Percentiles rank a stretch among this genome's conserved stretches.
Conservation (phyloP, 2,329 filamentous ascomycete genomes). For the Tolypocladium guangdongense region DNA sequence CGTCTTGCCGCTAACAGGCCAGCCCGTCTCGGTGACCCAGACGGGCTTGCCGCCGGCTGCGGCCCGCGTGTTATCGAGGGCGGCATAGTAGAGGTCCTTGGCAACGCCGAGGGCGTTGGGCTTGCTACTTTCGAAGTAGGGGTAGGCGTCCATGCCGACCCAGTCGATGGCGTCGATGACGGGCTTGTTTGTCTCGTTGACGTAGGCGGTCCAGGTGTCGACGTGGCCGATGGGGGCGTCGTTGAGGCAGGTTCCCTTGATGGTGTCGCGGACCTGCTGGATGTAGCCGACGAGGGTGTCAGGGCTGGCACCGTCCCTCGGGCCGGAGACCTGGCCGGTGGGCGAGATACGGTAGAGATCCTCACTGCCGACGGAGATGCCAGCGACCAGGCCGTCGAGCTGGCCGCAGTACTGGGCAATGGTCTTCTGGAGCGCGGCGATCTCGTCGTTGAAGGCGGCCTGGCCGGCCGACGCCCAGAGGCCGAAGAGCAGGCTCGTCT, state of each 20-base stretch:
- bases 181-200: slow-evolving; percentile 58
- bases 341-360: slow-evolving; percentile 73
- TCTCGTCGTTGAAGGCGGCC: slow-evolving; percentile 56
- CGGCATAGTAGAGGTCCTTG: slow-evolving; percentile 56
- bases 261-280: slow-evolving; percentile 49
- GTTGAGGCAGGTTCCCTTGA: slow-evolving; percentile 50
- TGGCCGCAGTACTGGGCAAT: slow-evolving; percentile 56
- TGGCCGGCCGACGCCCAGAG: slow-evolving; percentile 69
- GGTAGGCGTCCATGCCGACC: slow-evolving; percentile 78
- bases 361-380: slow-evolving; percentile 79
- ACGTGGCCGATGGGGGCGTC: slow-evolving; percentile 64
- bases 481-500: slow-evolving; percentile 70
- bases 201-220: slow-evolving; percentile 78
- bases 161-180: slow-evolving; percentile 65
- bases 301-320: slow-evolving; percentile 53
- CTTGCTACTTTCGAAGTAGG: slow-evolving; percentile 65
- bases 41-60: slow-evolving; percentile 57
- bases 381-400: slow-evolving; percentile 58
- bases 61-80: slow-evolving; percentile 47
- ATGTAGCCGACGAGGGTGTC: slow-evolving; percentile 58
- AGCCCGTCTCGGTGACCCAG: slow-evolving; percentile 85
- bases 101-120: slow-evolving; percentile 55
- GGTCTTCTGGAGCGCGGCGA: slow-evolving; percentile 59
- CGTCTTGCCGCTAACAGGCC: slow-evolving; percentile 61
- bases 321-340: slow-evolving; percentile 53